Evolutionary conservation across 140 eudicot species (phyloP).

Genomic region (Ambrosia hybrid): DNA sequence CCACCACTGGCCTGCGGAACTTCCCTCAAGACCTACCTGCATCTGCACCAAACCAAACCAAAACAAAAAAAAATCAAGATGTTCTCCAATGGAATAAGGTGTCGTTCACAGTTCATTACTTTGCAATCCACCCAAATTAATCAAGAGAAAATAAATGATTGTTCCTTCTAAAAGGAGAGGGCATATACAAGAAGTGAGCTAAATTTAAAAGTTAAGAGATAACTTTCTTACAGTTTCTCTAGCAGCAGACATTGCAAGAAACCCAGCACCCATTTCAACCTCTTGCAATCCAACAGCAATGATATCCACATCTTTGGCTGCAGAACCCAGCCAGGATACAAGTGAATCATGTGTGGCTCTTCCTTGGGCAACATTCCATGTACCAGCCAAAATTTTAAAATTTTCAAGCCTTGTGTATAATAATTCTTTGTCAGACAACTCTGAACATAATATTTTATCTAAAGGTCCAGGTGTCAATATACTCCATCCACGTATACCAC

Average conservation of each 20-base stretch:
- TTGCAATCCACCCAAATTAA: no score
- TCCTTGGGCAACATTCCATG: slow-evolving; percentile 98
- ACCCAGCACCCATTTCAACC: slow-evolving; percentile 99
- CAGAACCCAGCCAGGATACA: slow-evolving; percentile 88
- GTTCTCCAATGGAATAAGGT: no score
- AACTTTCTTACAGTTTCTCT: slow-evolving; percentile 68
- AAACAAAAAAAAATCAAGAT: background rate
- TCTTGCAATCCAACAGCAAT: slow-evolving; percentile 97
- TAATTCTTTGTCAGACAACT: slow-evolving; percentile 65
- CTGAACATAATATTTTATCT: slow-evolving; percentile 61
- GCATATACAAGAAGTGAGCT: background rate
- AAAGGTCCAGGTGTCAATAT: slow-evolving; percentile 75
- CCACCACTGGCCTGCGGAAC: slow-evolving; percentile 97
- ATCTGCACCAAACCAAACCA: slow-evolving; percentile 27
- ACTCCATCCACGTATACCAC: slow-evolving; percentile 96
- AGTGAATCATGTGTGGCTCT: slow-evolving; percentile 89
- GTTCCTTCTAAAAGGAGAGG: background rate
- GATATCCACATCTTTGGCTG: slow-evolving; percentile 70
- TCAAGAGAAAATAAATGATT: background rate
- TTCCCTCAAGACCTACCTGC: slow-evolving; percentile 98
- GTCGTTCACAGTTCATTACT: no score
- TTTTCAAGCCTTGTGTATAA: slow-evolving; percentile 74
- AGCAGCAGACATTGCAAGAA: slow-evolving; percentile 98
- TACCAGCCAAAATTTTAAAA: slow-evolving; percentile 75
- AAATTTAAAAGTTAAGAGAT: background rate